Evolutionary conservation across 768 basidiomycete species (phyloP).

Genomic region (Coprinopsis strossmayeri): DNA sequence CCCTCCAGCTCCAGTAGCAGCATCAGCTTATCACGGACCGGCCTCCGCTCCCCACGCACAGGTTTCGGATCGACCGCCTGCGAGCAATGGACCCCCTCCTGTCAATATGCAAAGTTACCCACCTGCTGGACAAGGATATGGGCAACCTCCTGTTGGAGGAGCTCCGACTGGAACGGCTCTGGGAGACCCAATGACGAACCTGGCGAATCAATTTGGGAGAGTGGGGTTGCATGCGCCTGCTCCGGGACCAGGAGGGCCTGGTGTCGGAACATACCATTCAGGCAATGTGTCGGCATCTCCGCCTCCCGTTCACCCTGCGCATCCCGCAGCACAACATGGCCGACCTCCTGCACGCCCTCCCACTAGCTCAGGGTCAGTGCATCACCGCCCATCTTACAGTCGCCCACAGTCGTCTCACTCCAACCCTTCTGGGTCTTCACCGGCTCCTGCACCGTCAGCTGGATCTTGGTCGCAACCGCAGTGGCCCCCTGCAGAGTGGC

Average conservation of each 20-base stretch:
- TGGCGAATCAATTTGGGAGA: slow-evolving; percentile 32
- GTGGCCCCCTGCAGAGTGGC: slow-evolving; percentile 43
- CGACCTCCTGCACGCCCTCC: slow-evolving; percentile 5
- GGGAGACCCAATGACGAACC: slow-evolving; percentile 5
- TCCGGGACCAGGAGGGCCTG: neutral
- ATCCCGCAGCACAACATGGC: slow-evolving; percentile 16
- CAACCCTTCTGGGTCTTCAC: neutral
- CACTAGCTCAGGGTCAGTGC: slow-evolving; percentile 2
- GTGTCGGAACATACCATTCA: neutral
- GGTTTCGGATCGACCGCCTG: slow-evolving; percentile 5
- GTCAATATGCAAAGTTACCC: neutral
- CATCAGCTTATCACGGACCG: neutral
- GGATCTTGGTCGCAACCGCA: slow-evolving; percentile 21
- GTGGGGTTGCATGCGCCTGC: slow-evolving; percentile 22
- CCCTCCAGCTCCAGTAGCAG: slow-evolving; percentile 4
- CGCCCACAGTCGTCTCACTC: neutral
- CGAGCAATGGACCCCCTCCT: neutral
- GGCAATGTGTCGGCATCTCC: slow-evolving; percentile 15
- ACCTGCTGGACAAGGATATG: neutral
- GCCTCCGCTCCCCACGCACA: neutral
- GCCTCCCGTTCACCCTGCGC: slow-evolving; percentile 30
- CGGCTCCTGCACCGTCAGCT: neutral
- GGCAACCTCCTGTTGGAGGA: neutral
- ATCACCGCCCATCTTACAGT: no score
- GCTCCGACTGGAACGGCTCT: neutral